phyloP scores from a whole-genome alignment of 345 rosid genomes.

The Eucalyptus caleyi region DNA sequence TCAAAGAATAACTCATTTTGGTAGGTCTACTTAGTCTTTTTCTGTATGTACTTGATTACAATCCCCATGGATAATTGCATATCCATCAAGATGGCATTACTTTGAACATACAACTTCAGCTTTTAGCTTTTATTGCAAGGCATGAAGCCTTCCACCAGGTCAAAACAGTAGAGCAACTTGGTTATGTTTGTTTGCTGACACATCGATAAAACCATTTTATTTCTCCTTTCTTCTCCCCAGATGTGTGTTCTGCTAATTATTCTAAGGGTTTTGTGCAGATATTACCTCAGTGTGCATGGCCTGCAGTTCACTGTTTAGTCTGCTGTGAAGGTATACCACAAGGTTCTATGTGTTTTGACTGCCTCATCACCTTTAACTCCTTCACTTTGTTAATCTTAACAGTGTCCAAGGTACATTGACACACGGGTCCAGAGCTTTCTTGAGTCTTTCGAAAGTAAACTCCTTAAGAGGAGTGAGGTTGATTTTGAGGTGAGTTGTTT shows the following conservation, averaged over 20 bases:
- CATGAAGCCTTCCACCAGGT: slow-evolving; percentile 89
- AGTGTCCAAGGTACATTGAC: slow-evolving; percentile 74
- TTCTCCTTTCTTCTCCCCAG: neutral
- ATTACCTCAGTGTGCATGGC: slow-evolving; percentile 56
- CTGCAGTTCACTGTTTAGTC: slow-evolving; percentile 66
- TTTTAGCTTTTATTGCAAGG: slow-evolving; percentile 62
- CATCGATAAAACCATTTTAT: slow-evolving; percentile 26
- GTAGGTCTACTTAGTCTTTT: neutral
- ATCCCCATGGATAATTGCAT: slow-evolving; percentile 7
- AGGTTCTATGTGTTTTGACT: neutral
- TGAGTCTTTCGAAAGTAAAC: slow-evolving; percentile 41
- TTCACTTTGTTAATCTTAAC: neutral
- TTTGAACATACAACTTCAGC: slow-evolving; percentile 64
- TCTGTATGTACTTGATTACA: neutral
- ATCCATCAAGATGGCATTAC: slow-evolving; percentile 70
- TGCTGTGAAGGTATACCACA: slow-evolving; percentile 35
- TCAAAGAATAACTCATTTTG: neutral
- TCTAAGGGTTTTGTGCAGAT: slow-evolving; percentile 14
- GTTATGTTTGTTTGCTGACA: slow-evolving; percentile 53
- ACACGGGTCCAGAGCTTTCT: slow-evolving; percentile 59
- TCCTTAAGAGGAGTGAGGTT: slow-evolving; percentile 49
- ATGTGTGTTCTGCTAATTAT: neutral
- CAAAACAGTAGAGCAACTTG: slow-evolving; percentile 85
- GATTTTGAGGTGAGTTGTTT: slow-evolving; percentile 54
- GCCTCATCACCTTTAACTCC: neutral